Conservation (phyloP, 73 alveolate species). For the Paramecium sonneborni region DNA sequence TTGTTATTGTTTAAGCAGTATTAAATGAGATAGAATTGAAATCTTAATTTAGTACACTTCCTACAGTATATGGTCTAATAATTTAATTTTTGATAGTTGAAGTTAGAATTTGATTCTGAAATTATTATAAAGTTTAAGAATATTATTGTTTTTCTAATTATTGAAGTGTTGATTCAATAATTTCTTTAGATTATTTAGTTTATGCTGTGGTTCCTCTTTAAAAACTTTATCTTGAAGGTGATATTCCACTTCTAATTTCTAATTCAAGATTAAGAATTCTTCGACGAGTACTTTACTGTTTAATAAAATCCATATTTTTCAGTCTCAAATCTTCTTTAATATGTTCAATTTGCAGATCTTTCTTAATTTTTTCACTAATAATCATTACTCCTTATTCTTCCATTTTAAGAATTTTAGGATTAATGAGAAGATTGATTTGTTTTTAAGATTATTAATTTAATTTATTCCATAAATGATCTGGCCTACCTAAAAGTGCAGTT, state of each 20-base stretch:
- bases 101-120: background rate
- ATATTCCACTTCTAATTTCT: background rate
- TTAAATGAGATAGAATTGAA: background rate
- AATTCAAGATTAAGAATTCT: background rate
- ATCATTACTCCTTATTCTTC: slow-evolving; percentile 21
- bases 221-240: background rate
- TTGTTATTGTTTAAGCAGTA: background rate
- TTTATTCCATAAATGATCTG: slow-evolving; percentile 45
- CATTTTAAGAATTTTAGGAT: slow-evolving; percentile 34
- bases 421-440: background rate
- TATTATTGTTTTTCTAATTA: background rate
- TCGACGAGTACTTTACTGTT: background rate
- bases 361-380: background rate
- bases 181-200: background rate
- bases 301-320: background rate
- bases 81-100: background rate
- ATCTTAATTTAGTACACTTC: slow-evolving; percentile 1
- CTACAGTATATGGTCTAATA: slow-evolving; percentile 22
- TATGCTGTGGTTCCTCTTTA: slow-evolving; percentile 12
- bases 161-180: slow-evolving; percentile 1
- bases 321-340: slow-evolving; percentile 26
- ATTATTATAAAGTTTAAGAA: background rate
- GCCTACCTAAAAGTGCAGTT: slow-evolving; percentile 35
- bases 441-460: background rate
- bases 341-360: background rate